Base-by-base conservation (phyloP, 2,329 filamentous ascomycete species). In the Penicillium sp. region DNA sequence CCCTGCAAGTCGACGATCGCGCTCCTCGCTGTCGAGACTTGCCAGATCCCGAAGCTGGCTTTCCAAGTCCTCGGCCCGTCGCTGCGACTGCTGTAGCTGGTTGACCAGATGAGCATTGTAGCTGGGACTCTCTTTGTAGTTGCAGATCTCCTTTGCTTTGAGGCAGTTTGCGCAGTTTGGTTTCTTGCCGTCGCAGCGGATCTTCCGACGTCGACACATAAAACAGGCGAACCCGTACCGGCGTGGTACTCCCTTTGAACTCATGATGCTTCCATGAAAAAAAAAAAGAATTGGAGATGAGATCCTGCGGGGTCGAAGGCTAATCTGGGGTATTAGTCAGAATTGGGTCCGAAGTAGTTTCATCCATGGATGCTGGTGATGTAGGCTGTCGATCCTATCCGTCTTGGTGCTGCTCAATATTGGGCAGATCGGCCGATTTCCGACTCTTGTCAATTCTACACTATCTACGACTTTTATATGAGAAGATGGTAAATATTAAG, bases 161-260 rank as follows among this genome's bases (percentile, higher is more conserved):
- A 54, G 42, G 38, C 63, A 66, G 38, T 64, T 66, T 13, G 56
- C 58, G 44, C 62, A 66, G 18, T 54, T 53, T n/a, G 63, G 62
- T 18, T 49, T 57, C 22, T 54, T 56, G 40, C 62, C 62, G 47
- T 66, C 63, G 36, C 63, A 66, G 47, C 63, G 64, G 40, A 64
- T 61, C 43, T 66, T 66, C 24, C 60, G 54, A 8, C 56, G 50
- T n/a, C 63, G 49, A 49, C 63, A 66, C 18, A 52, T 55, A n/a
- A 58, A 42, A 39, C 63, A 66, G 5, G 63, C 60, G 46, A 59
- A 59, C 24, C 54, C 51, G 43, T 59, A 59, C 24, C 48, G 49
- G 27, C 54, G 54, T n/a, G 46, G 40, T 6, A 21, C 14, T 43
- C 40, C 40, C 21, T 43, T 43, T 24, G 40, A 36, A 11, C 24